phyloP scores from a whole-genome alignment of 495 filamentous ascomycete genomes.

The Pseudoneurospora amorphoporcata region DNA sequence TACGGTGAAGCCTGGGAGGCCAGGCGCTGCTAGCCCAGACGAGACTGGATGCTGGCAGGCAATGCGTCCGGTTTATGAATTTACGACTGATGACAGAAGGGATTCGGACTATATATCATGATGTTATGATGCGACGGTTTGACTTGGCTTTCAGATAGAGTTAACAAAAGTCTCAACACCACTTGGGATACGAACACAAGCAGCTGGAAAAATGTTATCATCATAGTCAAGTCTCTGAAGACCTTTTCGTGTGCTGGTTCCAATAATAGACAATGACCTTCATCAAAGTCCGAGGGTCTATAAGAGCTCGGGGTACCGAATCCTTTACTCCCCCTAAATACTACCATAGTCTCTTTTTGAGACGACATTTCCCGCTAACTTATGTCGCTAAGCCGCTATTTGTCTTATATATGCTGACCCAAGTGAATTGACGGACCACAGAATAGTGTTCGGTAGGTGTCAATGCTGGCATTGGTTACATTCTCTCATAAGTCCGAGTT shows the following conservation, averaged over 20 bases:
- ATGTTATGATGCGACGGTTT: neutral
- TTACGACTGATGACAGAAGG: neutral
- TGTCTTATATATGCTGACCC: neutral
- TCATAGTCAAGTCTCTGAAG: neutral
- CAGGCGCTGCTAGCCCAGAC: no score
- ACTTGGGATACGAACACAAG: neutral
- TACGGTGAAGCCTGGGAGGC: neutral
- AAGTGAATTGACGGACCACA: neutral
- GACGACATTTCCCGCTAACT: neutral
- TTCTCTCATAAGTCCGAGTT: neutral
- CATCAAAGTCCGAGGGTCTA: neutral
- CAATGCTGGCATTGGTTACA: neutral
- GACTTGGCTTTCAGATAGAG: neutral
- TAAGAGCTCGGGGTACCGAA: neutral
- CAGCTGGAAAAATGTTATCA: neutral
- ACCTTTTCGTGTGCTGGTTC: neutral
- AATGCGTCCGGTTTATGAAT: neutral
- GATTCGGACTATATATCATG: neutral
- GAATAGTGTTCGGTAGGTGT: neutral
- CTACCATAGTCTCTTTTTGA: neutral
- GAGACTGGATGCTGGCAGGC: neutral
- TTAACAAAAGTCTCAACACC: neutral
- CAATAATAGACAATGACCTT: neutral
- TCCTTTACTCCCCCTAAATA: neutral
- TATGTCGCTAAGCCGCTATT: neutral